Base-by-base conservation (phyloP, 805 yeast species). In the Teunomyces aglyptinius region DNA sequence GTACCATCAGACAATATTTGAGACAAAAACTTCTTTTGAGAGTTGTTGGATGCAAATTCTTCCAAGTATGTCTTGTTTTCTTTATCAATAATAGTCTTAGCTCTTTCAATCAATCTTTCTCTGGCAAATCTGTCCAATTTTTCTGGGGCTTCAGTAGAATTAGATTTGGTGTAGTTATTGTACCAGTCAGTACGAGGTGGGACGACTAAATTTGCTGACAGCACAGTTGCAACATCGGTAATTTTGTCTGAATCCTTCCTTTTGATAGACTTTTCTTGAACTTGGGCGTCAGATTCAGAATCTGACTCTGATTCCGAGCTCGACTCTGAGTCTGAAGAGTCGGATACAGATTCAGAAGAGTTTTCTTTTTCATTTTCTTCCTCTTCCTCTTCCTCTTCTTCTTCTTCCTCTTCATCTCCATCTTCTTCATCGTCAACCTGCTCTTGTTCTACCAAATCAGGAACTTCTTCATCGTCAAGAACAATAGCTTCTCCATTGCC, bases 1-100 rank as follows among this genome's bases (percentile, higher is more conserved):
- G 99, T 94, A 87, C 99, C 99, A 54, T 82, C 85, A 5, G 90
- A 77, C 58, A 94, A 78, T 55, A 94, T 85, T 67, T 92, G 95
- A 1, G 92, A 79, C 75, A 89, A 81, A 65, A 92, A 92, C 75
- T 88, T 85, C 62, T 81, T 83, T 71, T 87, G 97, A 5, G 95
- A 86, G 33, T 85, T 82, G 46, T 84, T 79, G 53, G 82, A 82
- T 46, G 86, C 80, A 61, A 85, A 85, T 61, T 85, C 95, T 50
- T 82, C 84, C 50, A 80, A 76, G 63, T 87, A 92, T 0, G 74
- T 58, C 47, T 78, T 75, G 64, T 89, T 89, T 49, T 94, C 98
- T 13, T 70, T 67, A 45, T 85, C 86, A 19, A 89, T 70, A 15
- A 84, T 70, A 35, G 70, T 71, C 56, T 83, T 76, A 32, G 95